These are phyloP conservation scores for Coemansia reversa DNA, from an alignment of 192 early-diverging fungal species.

Conservation along the genomic window DNA sequence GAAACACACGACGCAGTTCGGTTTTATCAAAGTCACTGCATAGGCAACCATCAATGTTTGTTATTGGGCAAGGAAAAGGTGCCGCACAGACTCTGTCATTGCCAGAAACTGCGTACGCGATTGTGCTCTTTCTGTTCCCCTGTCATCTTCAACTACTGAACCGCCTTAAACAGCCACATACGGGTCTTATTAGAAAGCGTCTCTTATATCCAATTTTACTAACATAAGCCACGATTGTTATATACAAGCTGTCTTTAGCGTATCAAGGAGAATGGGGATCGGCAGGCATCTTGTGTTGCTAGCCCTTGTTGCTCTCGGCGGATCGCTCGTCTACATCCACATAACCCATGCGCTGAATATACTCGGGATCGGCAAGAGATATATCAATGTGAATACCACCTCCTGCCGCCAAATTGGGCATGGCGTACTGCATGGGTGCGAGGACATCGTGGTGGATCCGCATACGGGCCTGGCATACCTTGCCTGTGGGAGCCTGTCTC, in stretches of 20 bases:
- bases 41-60: no score
- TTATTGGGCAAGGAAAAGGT: not conserved
- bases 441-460: conserved; percentile 61
- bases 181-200: not conserved
- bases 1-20: no score
- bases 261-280: not conserved
- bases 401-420: conserved; percentile 45
- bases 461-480: conserved; percentile 58
- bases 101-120: not conserved
- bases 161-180: not conserved
- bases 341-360: conserved; percentile 10
- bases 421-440: conserved; percentile 53
- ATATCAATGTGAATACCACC: conserved; percentile 35
- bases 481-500: conserved; percentile 51
- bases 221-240: not conserved
- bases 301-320: not conserved
- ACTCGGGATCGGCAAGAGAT: conserved; percentile 23
- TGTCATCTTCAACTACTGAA: not conserved
- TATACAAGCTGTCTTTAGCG: not conserved
- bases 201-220: not conserved
- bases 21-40: no score
- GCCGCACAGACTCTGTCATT: not conserved
- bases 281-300: not conserved
- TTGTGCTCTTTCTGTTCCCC: not conserved
- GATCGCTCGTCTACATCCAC: conserved; percentile 7